Conservation (phyloP, 2,329 filamentous ascomycete species). For the Bimuria novae-zelandiae region DNA sequence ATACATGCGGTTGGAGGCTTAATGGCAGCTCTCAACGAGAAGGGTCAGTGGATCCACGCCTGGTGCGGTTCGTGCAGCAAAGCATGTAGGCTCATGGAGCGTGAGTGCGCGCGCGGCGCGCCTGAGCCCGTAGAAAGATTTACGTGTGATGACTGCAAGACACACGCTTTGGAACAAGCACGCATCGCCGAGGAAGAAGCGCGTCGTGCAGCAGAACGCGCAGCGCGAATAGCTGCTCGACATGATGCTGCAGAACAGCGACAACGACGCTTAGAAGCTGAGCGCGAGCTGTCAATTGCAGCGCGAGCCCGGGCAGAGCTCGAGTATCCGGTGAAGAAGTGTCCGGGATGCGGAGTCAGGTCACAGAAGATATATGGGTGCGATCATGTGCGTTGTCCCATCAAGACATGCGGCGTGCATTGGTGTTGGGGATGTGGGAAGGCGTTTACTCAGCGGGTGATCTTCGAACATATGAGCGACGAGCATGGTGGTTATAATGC, state of each 20-base stretch:
- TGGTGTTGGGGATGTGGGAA: slow-evolving; percentile 52
- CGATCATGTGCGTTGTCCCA: slow-evolving; percentile 40
- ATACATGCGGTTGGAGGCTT: slow-evolving; percentile 47
- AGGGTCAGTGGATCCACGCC: slow-evolving; percentile 54
- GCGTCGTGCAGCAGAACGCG: slow-evolving; percentile 2
- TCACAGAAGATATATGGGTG: slow-evolving; percentile 48
- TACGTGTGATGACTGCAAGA: slow-evolving; percentile 48
- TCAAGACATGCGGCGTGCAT: slow-evolving; percentile 42
- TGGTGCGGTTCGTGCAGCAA: slow-evolving; percentile 54
- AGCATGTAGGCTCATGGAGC: slow-evolving; percentile 50
- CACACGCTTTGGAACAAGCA: slow-evolving; percentile 20
- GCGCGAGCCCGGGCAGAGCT: slow-evolving; percentile 25
- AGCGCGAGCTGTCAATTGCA: slow-evolving; percentile 4
- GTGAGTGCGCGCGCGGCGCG: slow-evolving; percentile 51
- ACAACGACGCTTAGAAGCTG: neutral
- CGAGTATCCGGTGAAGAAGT: slow-evolving; percentile 39
- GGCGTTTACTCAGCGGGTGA: slow-evolving; percentile 24
- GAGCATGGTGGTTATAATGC: slow-evolving; percentile 10
- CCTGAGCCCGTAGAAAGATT: slow-evolving; percentile 47
- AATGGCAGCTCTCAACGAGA: slow-evolving; percentile 46
- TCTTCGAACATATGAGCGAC: slow-evolving; percentile 48
- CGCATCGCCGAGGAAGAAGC: slow-evolving; percentile 18
- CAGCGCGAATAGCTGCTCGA: slow-evolving; percentile 3
- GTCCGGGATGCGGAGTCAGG: slow-evolving; percentile 42
- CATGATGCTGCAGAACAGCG: neutral